Percentiles rank a stretch among this genome's conserved stretches.
These are phyloP conservation scores for Leptomonas pyrrhocoris DNA, from an alignment of 208 protist species.

Conservation along the genomic window DNA sequence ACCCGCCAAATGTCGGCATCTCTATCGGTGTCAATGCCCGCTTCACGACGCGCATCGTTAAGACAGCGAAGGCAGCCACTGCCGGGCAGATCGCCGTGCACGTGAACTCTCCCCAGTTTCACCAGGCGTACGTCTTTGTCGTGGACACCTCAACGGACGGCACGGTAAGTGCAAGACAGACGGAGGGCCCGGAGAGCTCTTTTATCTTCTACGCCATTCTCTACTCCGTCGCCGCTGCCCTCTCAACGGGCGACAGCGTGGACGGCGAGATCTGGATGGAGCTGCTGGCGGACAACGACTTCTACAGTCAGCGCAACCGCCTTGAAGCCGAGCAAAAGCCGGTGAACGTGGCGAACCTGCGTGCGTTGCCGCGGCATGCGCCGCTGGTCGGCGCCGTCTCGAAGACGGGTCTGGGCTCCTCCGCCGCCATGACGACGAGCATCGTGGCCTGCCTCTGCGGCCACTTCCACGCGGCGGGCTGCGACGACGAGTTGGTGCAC, in stretches of 20 bases:
- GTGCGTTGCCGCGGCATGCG: constrained; percentile 56
- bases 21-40: constrained; percentile 92
- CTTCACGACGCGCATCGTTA: constrained; percentile 77
- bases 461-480: constrained; percentile 36
- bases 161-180: constrained; percentile 58
- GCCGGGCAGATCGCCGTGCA: constrained; percentile 42
- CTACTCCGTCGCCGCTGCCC: constrained; percentile 59
- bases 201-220: constrained; percentile 83
- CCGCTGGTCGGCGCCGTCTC: constrained; percentile 82
- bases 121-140: constrained; percentile 65
- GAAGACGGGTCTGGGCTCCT: constrained; percentile 96
- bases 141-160: constrained; percentile 32
- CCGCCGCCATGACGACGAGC: constrained; percentile 93
- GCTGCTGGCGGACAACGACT: constrained; percentile 91
- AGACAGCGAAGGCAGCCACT: background rate
- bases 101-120: constrained; percentile 86
- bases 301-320: constrained; percentile 92
- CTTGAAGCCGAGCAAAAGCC: constrained; percentile 52
- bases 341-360: constrained; percentile 66
- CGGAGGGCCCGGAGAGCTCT: constrained; percentile 46
- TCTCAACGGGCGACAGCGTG: constrained; percentile 25
- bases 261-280: constrained; percentile 46
- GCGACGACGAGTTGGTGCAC: constrained; percentile 76
- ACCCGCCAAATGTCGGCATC: constrained; percentile 85
- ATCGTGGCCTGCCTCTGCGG: constrained; percentile 88